These are phyloP conservation scores for Gyrodon lividus DNA, from an alignment of 768 basidiomycete genomes.

Conservation along the genomic window DNA sequence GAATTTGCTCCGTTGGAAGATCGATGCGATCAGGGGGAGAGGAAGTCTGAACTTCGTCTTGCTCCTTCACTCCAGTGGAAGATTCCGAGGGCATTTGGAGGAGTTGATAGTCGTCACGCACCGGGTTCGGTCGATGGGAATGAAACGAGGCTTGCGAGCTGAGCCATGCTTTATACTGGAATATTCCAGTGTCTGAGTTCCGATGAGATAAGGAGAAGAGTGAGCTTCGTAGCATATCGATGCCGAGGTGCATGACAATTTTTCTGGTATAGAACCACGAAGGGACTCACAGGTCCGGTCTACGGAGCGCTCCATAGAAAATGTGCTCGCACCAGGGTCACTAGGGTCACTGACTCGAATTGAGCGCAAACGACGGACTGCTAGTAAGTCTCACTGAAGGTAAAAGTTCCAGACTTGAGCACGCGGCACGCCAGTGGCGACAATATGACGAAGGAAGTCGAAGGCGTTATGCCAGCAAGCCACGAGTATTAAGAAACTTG, in stretches of 20 bases:
- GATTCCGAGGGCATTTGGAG: constrained; percentile 10
- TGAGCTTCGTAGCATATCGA: constrained; percentile 1
- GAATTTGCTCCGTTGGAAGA: constrained; percentile 2
- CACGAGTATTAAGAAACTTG: background rate
- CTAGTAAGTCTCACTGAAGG: background rate
- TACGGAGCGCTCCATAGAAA: constrained; percentile 11
- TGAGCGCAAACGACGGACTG: background rate
- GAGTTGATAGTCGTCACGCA: constrained; percentile 24
- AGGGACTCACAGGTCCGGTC: constrained; percentile 12
- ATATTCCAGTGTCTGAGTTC: constrained; percentile 7
- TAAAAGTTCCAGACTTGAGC: background rate
- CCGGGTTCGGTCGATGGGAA: constrained; percentile 11
- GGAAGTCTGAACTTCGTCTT: constrained; percentile 2
- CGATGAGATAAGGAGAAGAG: background rate
- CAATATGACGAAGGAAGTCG: background rate
- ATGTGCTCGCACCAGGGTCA: background rate
- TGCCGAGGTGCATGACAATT: background rate
- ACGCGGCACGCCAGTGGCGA: background rate
- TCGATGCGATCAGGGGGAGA: background rate
- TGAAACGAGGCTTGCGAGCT: background rate
- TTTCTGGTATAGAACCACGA: background rate
- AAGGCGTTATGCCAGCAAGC: background rate
- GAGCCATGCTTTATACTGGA: constrained; percentile 20
- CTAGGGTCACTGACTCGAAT: background rate
- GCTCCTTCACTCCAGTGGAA: constrained; percentile 6